phyloP scores from a whole-genome alignment of 805 yeast species.

The Pichia rugopelliculosa region DNA sequence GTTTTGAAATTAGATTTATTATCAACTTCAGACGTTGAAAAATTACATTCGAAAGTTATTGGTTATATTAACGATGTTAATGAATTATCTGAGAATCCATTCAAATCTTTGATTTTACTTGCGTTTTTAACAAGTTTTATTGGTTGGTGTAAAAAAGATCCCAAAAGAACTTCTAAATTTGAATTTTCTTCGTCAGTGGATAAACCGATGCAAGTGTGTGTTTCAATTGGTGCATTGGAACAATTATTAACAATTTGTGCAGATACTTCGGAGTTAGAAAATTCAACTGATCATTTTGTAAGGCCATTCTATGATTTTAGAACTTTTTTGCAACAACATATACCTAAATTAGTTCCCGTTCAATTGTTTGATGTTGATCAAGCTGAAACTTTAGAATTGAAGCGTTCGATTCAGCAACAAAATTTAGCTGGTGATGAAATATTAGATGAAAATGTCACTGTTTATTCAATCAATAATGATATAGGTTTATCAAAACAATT shows the following conservation, averaged over 20 bases:
- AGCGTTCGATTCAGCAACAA: constrained; percentile 22
- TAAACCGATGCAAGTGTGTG: constrained; percentile 49
- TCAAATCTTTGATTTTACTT: constrained; percentile 40
- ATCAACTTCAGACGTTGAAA: constrained; percentile 32
- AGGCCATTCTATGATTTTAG: constrained; percentile 53
- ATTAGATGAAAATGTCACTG: constrained; percentile 23
- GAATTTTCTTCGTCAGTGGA: constrained; percentile 44
- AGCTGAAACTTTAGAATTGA: constrained; percentile 31
- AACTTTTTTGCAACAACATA: constrained; percentile 55
- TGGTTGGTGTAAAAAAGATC: constrained; percentile 56
- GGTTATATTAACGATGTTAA: constrained; percentile 33
- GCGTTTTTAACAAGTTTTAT: constrained; percentile 53
- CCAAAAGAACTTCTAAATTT: constrained; percentile 35
- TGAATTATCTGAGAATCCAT: constrained; percentile 38
- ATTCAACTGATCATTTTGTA: constrained; percentile 9
- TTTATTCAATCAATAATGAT: constrained; percentile 20
- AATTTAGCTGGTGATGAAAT: constrained; percentile 23
- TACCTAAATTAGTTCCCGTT: constrained; percentile 49
- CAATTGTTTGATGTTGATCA: constrained; percentile 46
- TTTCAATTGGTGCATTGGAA: constrained; percentile 64
- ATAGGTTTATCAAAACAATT: constrained; percentile 24
- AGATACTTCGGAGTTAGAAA: constrained; percentile 35
- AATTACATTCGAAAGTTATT: constrained; percentile 31
- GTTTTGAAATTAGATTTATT: constrained; percentile 33
- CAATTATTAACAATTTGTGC: constrained; percentile 55